A percentile compares a stretch with the other conserved stretches of the same genome.
These are phyloP conservation scores for Phytophthora podocarpi DNA, from an alignment of 352 stramenopile species.

Conservation along the genomic window DNA sequence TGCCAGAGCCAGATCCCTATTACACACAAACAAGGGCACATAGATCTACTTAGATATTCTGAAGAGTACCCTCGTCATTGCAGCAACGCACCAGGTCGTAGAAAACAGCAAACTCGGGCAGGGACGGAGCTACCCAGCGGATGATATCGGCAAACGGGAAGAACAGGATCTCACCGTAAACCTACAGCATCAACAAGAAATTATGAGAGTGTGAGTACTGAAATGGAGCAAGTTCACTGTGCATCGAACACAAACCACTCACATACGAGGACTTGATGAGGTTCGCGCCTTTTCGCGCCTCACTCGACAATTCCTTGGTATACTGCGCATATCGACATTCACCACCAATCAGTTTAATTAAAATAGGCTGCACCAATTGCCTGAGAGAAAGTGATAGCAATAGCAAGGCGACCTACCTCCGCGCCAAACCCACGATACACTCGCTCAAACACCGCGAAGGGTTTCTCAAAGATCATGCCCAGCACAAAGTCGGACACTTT, in stretches of 20 bases:
- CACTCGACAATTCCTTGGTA: conserved; percentile 79
- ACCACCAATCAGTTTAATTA: conserved; percentile 12
- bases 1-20: conserved; percentile 81
- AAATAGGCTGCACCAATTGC: too few species aligned
- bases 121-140: conserved; percentile 57
- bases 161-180: conserved; percentile 87
- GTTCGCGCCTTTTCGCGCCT: conserved; percentile 81
- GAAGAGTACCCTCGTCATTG: not conserved
- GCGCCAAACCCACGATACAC: conserved; percentile 68
- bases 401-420: conserved; percentile 42
- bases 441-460: conserved; percentile 65
- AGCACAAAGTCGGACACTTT: conserved; percentile 83
- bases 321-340: conserved; percentile 47
- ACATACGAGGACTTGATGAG: conserved; percentile 84
- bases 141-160: conserved; percentile 85
- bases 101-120: conserved; percentile 78
- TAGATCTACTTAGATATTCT: not conserved
- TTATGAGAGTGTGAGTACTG: too few species aligned
- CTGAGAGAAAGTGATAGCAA: not conserved
- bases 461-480: conserved; percentile 78
- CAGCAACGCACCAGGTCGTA: conserved; percentile 71
- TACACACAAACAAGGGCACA: not conserved
- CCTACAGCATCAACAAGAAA: conserved; percentile 34
- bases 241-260: conserved; percentile 7
- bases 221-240: not conserved